Evolutionary conservation across 345 rosid genomes (phyloP), one percentile per base, ranked within the genome.

Genomic region (Gossypium sturtianum): DNA sequence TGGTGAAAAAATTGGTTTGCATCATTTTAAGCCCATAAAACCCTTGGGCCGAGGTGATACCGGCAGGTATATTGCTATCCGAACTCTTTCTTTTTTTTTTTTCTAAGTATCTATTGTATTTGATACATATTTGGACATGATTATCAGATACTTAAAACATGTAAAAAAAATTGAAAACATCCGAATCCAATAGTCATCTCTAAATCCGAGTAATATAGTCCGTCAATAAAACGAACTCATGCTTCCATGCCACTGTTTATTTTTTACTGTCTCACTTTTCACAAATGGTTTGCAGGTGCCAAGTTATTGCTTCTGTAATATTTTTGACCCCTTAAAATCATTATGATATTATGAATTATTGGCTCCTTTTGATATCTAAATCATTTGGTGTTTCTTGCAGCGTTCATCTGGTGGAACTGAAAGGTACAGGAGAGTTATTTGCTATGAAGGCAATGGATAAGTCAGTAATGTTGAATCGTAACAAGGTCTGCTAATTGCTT

Each of bases 371-470:
- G 7, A n/a, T 51, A 17, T 52, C 53, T 63, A 62, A 53, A 8
- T 56, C 45, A 51, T 25, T 53, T 53, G n/a, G 10, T 20, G 25
- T 52, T 53, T 64, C 71, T 65, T 64, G 77, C 85, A 85, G 99
- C 74, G 97, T 95, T 54, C 99, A 95, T 83, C 81, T 95, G 78
- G 99, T 95, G 83, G 98, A 95, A 80, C 84, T 93, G 79, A 80
- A 84, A 81, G 92, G 87, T 47, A 78, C 96, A 15, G 89, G 94
- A 54, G 88, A 89, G 81, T 74, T 89, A 22, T 95, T 82, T 83
- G 98, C 99, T 56, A 93, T 93, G 98, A 95, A 93, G 86, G 98
- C 99, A 81, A 93, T 95, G 97, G 99, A 95, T 74, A 95, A 93
- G 83, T 80, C 90, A 49, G 72, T 83, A 80, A 90, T 95, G 98